Conservation (phyloP, 2,329 filamentous ascomycete genomes). For the Scedosporium aurantiacum region DNA sequence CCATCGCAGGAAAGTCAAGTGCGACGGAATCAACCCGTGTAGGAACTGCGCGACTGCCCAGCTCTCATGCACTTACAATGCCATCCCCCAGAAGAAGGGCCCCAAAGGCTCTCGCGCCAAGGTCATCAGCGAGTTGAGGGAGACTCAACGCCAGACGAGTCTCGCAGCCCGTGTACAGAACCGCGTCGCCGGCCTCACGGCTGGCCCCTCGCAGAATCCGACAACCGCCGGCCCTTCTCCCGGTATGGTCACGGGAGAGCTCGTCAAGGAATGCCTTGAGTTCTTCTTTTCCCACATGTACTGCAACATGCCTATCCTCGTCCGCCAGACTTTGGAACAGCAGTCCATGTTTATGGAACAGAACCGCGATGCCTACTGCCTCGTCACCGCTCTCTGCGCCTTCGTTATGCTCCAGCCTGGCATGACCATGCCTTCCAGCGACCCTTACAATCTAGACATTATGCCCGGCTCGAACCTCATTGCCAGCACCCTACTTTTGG, state of each 20-base stretch:
- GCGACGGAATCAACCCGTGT: slow-evolving; percentile 60
- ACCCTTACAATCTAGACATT: slow-evolving; percentile 45
- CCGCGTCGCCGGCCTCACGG: slow-evolving; percentile 42
- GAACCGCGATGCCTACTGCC: slow-evolving; percentile 51
- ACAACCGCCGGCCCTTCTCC: slow-evolving; percentile 38
- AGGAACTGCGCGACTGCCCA: slow-evolving; percentile 58
- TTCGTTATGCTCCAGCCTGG: slow-evolving; percentile 61
- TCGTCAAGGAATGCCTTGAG: slow-evolving; percentile 54
- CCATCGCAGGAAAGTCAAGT: slow-evolving; percentile 65
- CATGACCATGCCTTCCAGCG: slow-evolving; percentile 47
- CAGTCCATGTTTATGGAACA: slow-evolving; percentile 50
- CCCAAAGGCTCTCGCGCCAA: slow-evolving; percentile 65
- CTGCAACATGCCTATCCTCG: slow-evolving; percentile 50
- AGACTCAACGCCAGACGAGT: slow-evolving; percentile 56
- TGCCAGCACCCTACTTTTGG: slow-evolving; percentile 54
- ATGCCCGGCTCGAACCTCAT: slow-evolving; percentile 49
- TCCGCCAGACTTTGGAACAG: slow-evolving; percentile 46
- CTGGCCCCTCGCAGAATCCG: slow-evolving; percentile 1
- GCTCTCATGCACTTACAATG: slow-evolving; percentile 62
- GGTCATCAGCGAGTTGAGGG: slow-evolving; percentile 62
- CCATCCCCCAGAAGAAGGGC: slow-evolving; percentile 65
- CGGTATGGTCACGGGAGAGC: slow-evolving; percentile 48
- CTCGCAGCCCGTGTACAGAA: slow-evolving; percentile 51
- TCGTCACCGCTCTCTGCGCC: slow-evolving; percentile 52
- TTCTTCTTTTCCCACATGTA: slow-evolving; percentile 63